Evolutionary conservation across 257 asterid genomes (phyloP).

Genomic region (Solanum stenotomum): DNA sequence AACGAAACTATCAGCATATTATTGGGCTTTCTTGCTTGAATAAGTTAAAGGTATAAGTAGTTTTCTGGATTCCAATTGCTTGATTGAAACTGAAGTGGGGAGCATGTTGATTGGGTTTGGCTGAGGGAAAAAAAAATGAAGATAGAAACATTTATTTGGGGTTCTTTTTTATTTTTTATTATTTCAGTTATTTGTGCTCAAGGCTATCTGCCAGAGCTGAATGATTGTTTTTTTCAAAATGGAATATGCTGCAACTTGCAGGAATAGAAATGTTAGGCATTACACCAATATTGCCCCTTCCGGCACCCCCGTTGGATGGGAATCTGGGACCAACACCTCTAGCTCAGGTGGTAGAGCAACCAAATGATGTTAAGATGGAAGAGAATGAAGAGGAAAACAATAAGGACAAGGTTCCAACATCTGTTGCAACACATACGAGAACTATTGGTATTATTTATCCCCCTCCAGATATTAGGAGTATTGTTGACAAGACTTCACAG

Average conservation of each 20-base stretch:
- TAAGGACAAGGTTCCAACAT: slow-evolving; percentile 25
- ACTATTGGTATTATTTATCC: slow-evolving; percentile 88
- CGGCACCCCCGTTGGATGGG: slow-evolving; percentile 75
- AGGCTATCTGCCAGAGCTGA: background rate
- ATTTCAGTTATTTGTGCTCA: background rate
- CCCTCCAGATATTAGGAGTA: slow-evolving; percentile 79
- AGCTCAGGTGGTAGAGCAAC: slow-evolving; percentile 35
- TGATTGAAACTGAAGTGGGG: background rate
- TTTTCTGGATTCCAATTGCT: background rate
- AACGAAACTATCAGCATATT: background rate
- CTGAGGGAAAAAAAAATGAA: background rate
- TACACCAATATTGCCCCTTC: slow-evolving; percentile 65
- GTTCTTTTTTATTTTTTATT: background rate
- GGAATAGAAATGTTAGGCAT: slow-evolving; percentile 52
- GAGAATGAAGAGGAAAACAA: slow-evolving; percentile 23
- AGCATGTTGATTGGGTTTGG: background rate
- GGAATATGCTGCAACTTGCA: slow-evolving; percentile 5
- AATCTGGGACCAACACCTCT: slow-evolving; percentile 54
- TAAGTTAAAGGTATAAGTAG: background rate
- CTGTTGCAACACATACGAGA: slow-evolving; percentile 79
- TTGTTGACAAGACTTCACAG: slow-evolving; percentile 77
- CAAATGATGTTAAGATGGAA: slow-evolving; percentile 2
- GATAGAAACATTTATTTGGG: background rate
- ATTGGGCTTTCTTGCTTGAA: background rate
- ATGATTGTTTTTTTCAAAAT: background rate